Evolutionary conservation across 441 rosid genomes (phyloP).

Genomic region (Brassica hybrid): DNA sequence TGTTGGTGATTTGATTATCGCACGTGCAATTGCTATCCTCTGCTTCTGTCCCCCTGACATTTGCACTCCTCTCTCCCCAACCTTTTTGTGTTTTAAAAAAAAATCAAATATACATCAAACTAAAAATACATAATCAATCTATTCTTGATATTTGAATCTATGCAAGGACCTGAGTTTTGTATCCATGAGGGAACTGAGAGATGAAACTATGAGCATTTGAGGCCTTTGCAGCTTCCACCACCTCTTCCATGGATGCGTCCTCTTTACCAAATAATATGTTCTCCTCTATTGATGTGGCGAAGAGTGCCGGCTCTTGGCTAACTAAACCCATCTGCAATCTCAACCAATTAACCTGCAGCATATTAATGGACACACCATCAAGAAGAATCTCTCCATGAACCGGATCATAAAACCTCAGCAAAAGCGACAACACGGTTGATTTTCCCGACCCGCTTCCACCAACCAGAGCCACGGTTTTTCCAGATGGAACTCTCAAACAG

Average conservation of each 20-base stretch:
- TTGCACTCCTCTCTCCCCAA: constrained; percentile 42
- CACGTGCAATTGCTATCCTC: too few species aligned
- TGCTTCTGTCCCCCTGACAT: too few species aligned
- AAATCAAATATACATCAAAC: not conserved
- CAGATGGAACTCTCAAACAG: constrained; percentile 57
- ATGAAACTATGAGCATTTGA: constrained; percentile 79
- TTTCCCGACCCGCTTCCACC: constrained; percentile 37
- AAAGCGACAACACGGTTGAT: constrained; percentile 47
- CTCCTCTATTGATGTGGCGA: constrained; percentile 67
- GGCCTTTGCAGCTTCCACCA: constrained; percentile 65
- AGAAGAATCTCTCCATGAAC: constrained; percentile 60
- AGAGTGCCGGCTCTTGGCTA: constrained; percentile 80
- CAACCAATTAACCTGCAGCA: constrained; percentile 68
- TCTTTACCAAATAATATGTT: constrained; percentile 82
- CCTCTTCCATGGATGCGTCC: constrained; percentile 63
- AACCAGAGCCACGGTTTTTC: constrained; percentile 73
- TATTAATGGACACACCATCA: constrained; percentile 61
- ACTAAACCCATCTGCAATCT: constrained; percentile 38
- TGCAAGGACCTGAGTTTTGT: constrained; percentile 61
- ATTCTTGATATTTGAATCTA: not conserved
- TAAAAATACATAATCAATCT: not conserved
- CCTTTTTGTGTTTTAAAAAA: constrained; percentile 40
- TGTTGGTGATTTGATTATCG: constrained; percentile 47
- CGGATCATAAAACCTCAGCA: constrained; percentile 81
- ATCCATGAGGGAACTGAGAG: constrained; percentile 59